phyloP scores from a whole-genome alignment of 2,329 filamentous ascomycete species.

The Fusarium siculi region DNA sequence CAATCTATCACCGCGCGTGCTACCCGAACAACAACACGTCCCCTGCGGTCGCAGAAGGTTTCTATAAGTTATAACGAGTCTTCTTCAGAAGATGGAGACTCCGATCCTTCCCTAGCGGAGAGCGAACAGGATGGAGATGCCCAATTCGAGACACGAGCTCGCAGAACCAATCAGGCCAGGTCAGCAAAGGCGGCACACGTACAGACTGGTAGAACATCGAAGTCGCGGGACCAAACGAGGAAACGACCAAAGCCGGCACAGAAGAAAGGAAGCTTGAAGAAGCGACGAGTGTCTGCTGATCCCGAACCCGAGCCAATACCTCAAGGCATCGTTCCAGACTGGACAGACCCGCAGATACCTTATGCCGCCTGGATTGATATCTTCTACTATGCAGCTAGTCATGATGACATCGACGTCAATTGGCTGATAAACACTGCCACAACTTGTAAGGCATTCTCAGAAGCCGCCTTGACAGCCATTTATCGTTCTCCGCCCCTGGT shows the following conservation, averaged over 20 bases:
- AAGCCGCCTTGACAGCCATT: constrained; percentile 78
- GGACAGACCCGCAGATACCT: constrained; percentile 66
- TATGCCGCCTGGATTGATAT: constrained; percentile 77
- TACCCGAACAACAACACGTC: constrained; percentile 16
- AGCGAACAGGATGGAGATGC: constrained; percentile 19
- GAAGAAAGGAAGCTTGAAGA: constrained; percentile 30
- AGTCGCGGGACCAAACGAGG: constrained; percentile 10
- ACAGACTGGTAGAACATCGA: constrained; percentile 16
- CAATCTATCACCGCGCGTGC: constrained; percentile 25
- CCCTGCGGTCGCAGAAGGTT: constrained; percentile 29
- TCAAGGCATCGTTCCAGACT: constrained; percentile 59
- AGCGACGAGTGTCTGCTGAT: constrained; percentile 26
- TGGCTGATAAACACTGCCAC: constrained; percentile 75
- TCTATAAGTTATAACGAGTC: constrained; percentile 16
- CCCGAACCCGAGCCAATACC: constrained; percentile 12
- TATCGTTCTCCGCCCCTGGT: constrained; percentile 76
- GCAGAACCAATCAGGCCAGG: not conserved
- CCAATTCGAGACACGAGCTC: constrained; percentile 11
- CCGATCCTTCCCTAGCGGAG: constrained; percentile 22
- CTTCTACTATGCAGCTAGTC: constrained; percentile 73
- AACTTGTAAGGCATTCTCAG: constrained; percentile 72
- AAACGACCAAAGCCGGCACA: constrained; percentile 29
- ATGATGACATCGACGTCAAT: constrained; percentile 57
- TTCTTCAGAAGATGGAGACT: constrained; percentile 22
- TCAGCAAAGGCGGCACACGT: not conserved